Evolutionary conservation across 225 moss, liverwort and hornwort genomes (phyloP).

Genomic region (Bryoerythrophyllum caledonicum): DNA sequence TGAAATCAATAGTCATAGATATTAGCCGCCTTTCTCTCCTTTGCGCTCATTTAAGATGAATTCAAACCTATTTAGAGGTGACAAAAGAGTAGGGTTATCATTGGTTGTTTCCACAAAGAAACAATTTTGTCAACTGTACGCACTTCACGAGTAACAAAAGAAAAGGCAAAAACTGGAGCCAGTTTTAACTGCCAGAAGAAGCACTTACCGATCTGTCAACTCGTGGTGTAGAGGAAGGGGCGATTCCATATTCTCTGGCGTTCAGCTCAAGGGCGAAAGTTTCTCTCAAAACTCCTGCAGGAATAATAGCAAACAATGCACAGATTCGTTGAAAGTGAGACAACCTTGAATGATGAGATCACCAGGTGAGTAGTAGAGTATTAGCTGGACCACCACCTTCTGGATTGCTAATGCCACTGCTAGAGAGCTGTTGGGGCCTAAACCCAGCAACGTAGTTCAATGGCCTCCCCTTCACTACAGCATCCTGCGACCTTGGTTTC

Average conservation of each 20-base stretch:
- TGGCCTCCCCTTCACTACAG: constrained; percentile 67
- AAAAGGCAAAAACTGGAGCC: not conserved
- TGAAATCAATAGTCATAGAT: too few species aligned
- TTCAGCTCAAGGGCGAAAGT: constrained; percentile 62
- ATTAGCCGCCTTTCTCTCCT: too few species aligned
- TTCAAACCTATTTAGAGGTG: too few species aligned
- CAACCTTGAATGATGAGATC: not conserved
- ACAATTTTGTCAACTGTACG: not conserved
- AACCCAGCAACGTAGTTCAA: constrained; percentile 77
- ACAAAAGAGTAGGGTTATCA: too few species aligned
- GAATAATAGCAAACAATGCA: not conserved
- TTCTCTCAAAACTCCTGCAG: constrained; percentile 64
- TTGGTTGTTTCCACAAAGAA: too few species aligned
- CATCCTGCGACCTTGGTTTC: constrained; percentile 54
- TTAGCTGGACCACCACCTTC: constrained; percentile 57
- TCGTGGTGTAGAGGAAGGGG: constrained; percentile 67
- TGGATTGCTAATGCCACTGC: constrained; percentile 26
- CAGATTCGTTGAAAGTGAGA: constrained; percentile 4
- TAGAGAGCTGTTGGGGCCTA: constrained; percentile 42
- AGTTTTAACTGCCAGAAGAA: not conserved
- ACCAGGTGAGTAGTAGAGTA: not conserved
- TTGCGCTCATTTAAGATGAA: too few species aligned
- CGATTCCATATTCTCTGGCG: constrained; percentile 66
- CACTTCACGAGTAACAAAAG: not conserved
- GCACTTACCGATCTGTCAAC: constrained; percentile 61